phyloP scores from a whole-genome alignment of 2,329 filamentous ascomycete species.

The Colletotrichum camelliae region DNA sequence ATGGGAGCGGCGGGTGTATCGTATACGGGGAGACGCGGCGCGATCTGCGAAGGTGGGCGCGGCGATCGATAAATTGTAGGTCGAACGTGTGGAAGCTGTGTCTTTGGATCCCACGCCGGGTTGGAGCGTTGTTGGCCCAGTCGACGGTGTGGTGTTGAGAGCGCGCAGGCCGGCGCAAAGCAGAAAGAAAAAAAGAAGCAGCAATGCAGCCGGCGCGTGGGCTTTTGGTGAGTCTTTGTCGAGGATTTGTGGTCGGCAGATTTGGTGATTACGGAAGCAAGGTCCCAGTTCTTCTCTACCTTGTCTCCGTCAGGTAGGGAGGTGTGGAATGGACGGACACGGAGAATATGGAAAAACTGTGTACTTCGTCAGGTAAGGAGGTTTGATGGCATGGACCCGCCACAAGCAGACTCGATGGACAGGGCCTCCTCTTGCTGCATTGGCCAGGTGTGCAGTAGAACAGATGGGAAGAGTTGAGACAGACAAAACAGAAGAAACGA shows the following conservation, averaged over 20 bases:
- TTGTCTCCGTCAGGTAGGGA: background rate
- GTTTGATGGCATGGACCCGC: background rate
- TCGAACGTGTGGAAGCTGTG: background rate
- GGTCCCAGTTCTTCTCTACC: background rate
- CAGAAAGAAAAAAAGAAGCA: background rate
- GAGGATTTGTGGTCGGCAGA: background rate
- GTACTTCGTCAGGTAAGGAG: background rate
- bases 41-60: background rate
- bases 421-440: background rate
- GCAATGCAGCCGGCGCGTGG: background rate
- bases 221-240: background rate
- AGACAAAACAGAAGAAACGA: background rate
- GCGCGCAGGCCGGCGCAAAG: background rate
- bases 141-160: background rate
- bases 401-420: background rate
- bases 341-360: background rate
- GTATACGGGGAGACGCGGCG: background rate
- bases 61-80: background rate
- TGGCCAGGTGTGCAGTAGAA: background rate
- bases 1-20: background rate
- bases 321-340: background rate
- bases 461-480: background rate
- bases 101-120: background rate
- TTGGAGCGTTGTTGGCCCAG: background rate
- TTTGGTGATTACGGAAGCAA: conserved; percentile 14